Base-by-base conservation (phyloP, 225 moss, liverwort and hornwort species). In the Thuidium tamariscinum region DNA sequence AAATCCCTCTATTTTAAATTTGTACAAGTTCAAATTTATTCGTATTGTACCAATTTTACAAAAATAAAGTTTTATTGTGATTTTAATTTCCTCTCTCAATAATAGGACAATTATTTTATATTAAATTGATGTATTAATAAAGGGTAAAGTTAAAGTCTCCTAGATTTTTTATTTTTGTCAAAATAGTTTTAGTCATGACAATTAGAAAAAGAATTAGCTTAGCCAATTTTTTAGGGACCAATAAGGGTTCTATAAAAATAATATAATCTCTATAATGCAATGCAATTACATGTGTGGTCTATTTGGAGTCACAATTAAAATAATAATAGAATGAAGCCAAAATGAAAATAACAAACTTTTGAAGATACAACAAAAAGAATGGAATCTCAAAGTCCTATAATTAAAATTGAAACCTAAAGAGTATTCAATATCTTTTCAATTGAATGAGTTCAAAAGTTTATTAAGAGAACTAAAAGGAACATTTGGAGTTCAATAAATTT, bases 71-170 rank as follows among this genome's bases (percentile, higher is more conserved):
- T 14, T 42, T 26, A 2, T 42, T 42, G 42, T 27, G 2, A 70
- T 69, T 14, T 4, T 41, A 41, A 8, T 70, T 27, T 42, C 2
- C 0, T 42, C 3, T 1, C 0, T 42, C 27, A 42, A 70, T 9
- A 70, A 26, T 27, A 27, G 8, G 5, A 16, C 16, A 70, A 42
- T 16, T 26, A 26, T 26, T 5, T 3, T 15, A 42, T 1, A 42
- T 5, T 26, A 5, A 42, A 42, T 42, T 26, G 14, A 9, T 42
- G 1, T 16, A 15, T 26, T 42, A 42, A 0, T 26, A 1, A 70
- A 2, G 8, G 15, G 0, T 0, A 0, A 41, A 16, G 26, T 69
- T 26, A 25, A 12, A 8, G 0, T 26, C 15, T 2, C 0, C 0
- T 26, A 3, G 26, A 13, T 13, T 19, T 15, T 42, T 41, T 41